Evolutionary conservation across 2,329 filamentous ascomycete genomes (phyloP).

Genomic region (Chaetomiaceae sp.): DNA sequence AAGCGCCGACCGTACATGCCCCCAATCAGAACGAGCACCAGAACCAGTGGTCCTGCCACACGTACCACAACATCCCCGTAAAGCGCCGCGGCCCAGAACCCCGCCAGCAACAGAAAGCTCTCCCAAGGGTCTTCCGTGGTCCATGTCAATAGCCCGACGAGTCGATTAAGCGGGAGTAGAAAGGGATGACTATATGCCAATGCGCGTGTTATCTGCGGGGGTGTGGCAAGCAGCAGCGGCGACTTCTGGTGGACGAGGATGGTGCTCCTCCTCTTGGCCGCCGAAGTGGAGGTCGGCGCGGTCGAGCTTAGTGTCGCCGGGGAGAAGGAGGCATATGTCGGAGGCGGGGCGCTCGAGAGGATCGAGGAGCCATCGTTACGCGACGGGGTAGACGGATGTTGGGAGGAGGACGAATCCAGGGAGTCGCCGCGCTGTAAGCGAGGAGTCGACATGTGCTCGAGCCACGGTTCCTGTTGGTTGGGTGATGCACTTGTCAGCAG

Average conservation of each 20-base stretch:
- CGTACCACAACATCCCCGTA: slow-evolving; percentile 83
- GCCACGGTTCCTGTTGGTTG: slow-evolving; percentile 43
- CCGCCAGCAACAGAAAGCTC: slow-evolving; percentile 82
- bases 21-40: slow-evolving; percentile 73
- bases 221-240: slow-evolving; percentile 84
- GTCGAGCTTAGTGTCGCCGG: slow-evolving; percentile 71
- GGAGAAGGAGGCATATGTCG: slow-evolving; percentile 87
- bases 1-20: slow-evolving; percentile 92
- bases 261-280: slow-evolving; percentile 75
- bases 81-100: slow-evolving; percentile 80
- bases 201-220: slow-evolving; percentile 88
- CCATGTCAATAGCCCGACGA: slow-evolving; percentile 87
- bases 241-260: slow-evolving; percentile 97
- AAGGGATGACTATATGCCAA: slow-evolving; percentile 96
- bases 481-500: slow-evolving; percentile 15
- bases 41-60: slow-evolving; percentile 75
- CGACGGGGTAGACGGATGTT: slow-evolving; percentile 28
- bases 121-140: slow-evolving; percentile 93
- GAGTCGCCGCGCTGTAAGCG: slow-evolving; percentile 37
- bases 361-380: slow-evolving; percentile 34
- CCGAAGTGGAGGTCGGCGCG: slow-evolving; percentile 54
- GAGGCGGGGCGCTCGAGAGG: slow-evolving; percentile 43
- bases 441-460: slow-evolving; percentile 49
- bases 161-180: slow-evolving; percentile 78
- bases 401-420: slow-evolving; percentile 26